These are phyloP conservation scores for Saussurea involucrata DNA, from an alignment of 129 eudicot species.

Conservation along the genomic window DNA sequence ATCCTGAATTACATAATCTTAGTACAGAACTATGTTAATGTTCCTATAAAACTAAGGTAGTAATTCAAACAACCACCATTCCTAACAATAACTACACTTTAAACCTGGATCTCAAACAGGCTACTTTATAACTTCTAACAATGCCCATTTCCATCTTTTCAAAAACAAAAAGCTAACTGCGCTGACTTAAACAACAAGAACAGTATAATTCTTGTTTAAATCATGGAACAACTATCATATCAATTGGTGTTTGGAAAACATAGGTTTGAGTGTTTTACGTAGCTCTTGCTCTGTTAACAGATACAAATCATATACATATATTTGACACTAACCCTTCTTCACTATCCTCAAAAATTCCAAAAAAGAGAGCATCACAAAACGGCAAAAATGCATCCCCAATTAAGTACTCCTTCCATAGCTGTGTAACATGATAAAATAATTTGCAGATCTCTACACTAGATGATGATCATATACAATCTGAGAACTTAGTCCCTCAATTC, in stretches of 20 bases:
- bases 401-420: background rate
- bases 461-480: background rate
- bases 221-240: background rate
- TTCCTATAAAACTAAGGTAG: background rate
- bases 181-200: background rate
- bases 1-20: background rate
- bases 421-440: background rate
- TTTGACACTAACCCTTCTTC: background rate
- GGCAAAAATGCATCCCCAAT: background rate
- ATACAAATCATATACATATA: background rate
- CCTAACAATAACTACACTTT: background rate
- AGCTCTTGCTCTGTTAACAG: background rate
- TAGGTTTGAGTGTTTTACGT: background rate
- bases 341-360: background rate
- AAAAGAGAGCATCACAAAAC: background rate
- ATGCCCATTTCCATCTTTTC: background rate
- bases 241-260: background rate
- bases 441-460: constrained; percentile 11
- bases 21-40: background rate
- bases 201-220: background rate
- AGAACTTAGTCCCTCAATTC: background rate
- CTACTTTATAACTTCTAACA: background rate
- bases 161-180: background rate
- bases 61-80: background rate
- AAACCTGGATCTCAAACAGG: background rate